These are phyloP conservation scores for Cetraspora pellucida DNA, from an alignment of 192 early-diverging fungal genomes.

Conservation along the genomic window DNA sequence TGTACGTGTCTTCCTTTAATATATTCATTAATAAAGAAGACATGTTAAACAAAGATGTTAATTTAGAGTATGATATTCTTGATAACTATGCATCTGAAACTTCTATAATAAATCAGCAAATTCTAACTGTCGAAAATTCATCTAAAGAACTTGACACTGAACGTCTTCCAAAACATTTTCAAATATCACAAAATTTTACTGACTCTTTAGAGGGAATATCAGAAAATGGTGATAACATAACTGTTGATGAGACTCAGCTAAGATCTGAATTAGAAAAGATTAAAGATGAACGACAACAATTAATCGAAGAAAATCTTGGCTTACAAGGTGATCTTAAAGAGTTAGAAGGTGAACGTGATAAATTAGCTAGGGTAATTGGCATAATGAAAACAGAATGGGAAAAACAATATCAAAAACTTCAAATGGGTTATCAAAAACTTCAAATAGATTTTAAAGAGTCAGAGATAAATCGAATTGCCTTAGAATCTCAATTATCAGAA, in stretches of 20 bases:
- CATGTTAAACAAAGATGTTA: too few relatives aligned
- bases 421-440: background rate
- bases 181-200: too few relatives aligned
- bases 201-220: too few relatives aligned
- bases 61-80: too few relatives aligned
- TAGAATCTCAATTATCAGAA: background rate
- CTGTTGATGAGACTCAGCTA: background rate
- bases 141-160: too few relatives aligned
- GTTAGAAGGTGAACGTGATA: conserved; percentile 2
- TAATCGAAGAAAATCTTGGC: background rate
- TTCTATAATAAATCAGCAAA: too few relatives aligned
- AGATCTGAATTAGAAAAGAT: background rate
- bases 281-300: background rate
- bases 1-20: too few relatives aligned
- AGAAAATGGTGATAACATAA: too few relatives aligned
- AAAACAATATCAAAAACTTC: background rate
- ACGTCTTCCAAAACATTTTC: too few relatives aligned
- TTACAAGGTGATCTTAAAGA: conserved; percentile 7
- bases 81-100: too few relatives aligned
- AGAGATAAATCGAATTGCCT: background rate
- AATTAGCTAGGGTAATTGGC: background rate
- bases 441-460: background rate
- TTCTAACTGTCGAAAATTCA: too few relatives aligned
- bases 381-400: conserved; percentile 26
- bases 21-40: too few relatives aligned